phyloP scores from a whole-genome alignment of 257 asterid genomes.

The Nicotiana otophora region DNA sequence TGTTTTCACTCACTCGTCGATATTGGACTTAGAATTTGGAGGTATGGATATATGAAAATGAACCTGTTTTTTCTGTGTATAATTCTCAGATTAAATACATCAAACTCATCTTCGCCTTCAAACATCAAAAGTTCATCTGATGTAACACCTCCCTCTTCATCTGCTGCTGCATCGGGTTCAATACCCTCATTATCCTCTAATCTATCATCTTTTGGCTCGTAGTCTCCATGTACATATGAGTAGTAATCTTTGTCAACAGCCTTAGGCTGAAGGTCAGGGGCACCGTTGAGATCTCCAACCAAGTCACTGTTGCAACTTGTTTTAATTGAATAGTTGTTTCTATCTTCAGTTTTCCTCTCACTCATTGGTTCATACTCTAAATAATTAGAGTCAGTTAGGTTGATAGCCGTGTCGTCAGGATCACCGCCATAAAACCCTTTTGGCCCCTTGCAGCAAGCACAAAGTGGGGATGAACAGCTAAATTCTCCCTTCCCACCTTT shows the following conservation, averaged over 20 bases:
- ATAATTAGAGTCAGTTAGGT: constrained; percentile 18
- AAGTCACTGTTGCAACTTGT: constrained; percentile 20
- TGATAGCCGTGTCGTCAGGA: constrained; percentile 19
- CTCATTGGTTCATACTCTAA: constrained; percentile 8
- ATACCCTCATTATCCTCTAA: constrained; percentile 21
- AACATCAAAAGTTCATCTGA: constrained; percentile 49
- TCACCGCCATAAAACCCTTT: constrained; percentile 8
- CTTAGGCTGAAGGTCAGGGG: constrained; percentile 19
- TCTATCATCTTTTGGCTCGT: constrained; percentile 22
- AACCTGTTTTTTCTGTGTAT: constrained; percentile 90
- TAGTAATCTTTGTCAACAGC: constrained; percentile 18
- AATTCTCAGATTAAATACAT: constrained; percentile 59
- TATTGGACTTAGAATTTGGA: neutral
- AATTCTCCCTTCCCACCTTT: constrained; percentile 16
- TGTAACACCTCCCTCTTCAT: constrained; percentile 36
- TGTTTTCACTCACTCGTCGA: neutral
- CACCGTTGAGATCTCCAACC: constrained; percentile 26
- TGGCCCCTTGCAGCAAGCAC: constrained; percentile 42
- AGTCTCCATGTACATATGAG: constrained; percentile 8
- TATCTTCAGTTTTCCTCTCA: constrained; percentile 16
- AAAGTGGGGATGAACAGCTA: constrained; percentile 40
- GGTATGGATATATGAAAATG: constrained; percentile 8
- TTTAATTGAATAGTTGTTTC: constrained; percentile 13
- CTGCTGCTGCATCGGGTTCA: constrained; percentile 33
- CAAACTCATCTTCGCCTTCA: constrained; percentile 65